Conservation (phyloP, 2,329 filamentous ascomycete genomes). For the Fusarium proliferatum region DNA sequence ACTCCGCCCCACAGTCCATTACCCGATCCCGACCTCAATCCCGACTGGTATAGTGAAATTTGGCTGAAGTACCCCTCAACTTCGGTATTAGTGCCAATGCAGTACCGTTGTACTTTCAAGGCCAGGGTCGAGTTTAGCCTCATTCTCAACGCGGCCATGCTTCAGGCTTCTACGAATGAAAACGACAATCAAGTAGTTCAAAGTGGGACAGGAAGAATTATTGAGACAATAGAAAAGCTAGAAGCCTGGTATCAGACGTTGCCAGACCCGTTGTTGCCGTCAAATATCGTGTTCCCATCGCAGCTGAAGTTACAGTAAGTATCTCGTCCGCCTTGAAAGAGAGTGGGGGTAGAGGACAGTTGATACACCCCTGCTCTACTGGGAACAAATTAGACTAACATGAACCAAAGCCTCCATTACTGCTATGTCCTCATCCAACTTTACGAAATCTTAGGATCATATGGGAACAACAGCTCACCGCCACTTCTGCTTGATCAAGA, state of each 20-base stretch:
- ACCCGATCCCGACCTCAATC: slow-evolving; percentile 1
- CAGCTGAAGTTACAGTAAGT: slow-evolving; percentile 22
- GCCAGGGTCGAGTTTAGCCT: not conserved
- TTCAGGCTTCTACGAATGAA: not conserved
- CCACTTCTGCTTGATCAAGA: not conserved
- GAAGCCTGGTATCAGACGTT: not conserved
- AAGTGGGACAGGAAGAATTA: not conserved
- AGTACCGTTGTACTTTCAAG: not conserved
- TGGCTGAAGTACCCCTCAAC: slow-evolving; percentile 21
- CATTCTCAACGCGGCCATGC: not conserved
- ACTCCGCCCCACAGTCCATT: not conserved
- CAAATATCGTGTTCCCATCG: slow-evolving; percentile 5
- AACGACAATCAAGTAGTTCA: not conserved
- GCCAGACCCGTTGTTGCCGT: not conserved
- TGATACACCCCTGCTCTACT: not conserved
- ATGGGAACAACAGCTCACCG: not conserved
- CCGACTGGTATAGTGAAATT: slow-evolving; percentile 10
- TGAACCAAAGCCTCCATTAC: not conserved
- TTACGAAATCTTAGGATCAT: not conserved
- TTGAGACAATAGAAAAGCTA: not conserved
- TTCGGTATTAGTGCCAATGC: not conserved
- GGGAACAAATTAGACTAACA: not conserved
- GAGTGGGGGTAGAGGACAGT: no score
- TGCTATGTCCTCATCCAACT: not conserved
- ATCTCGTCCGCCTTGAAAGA: not conserved